Base-by-base conservation (phyloP, 2,329 filamentous ascomycete species). In the Fusarium sp. region DNA sequence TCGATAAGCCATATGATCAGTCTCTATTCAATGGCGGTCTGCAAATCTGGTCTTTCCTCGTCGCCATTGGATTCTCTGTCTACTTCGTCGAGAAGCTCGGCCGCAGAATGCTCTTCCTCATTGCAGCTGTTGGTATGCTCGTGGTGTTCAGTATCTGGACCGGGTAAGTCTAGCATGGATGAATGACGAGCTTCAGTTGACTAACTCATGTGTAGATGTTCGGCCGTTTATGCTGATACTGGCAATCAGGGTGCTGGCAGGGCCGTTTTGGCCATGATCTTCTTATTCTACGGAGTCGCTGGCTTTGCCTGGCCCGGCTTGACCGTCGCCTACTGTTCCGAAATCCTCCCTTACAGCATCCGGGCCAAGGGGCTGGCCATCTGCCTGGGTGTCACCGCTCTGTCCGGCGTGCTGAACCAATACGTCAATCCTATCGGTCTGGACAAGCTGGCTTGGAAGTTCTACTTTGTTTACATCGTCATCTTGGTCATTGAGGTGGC, bases 201-300 rank as follows among this genome's bases (percentile, higher is more conserved):
- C 39, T 42, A 24, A 42, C 15, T 11, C 22, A 19, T 42, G 21
- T 24, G 11, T 13, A 42, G 39, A 42, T 70, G 63, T 34, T 65
- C 67, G 5, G 67, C 69, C 1, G 67, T 71, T 7, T 71, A 71
- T 36, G 67, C 66, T 28, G 67, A 70, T 22, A 70, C 69, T 2
- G 66, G 67, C 36, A 65, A 60, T 4, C 14, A 54, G 1, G 58
- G 59, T 1, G 64, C 68, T 1, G 68, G 66, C 15, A 67, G 62
- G n/a, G 68, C 66, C 13, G 68, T 71, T 3, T 54, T 71, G 10
- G 68, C 68, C 19, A 71, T 70, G 66, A 71, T 71, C 38, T 71
- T 71, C 42, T 52, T 71, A 21, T 71, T 71, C 58, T 71, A 71
- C 45, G 68, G 68, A 11, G 46, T 62, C 3, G 66, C 68, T 1